Evolutionary conservation across 192 early-diverging fungal species (phyloP).

Genomic region (Nowakowskiella sp.): DNA sequence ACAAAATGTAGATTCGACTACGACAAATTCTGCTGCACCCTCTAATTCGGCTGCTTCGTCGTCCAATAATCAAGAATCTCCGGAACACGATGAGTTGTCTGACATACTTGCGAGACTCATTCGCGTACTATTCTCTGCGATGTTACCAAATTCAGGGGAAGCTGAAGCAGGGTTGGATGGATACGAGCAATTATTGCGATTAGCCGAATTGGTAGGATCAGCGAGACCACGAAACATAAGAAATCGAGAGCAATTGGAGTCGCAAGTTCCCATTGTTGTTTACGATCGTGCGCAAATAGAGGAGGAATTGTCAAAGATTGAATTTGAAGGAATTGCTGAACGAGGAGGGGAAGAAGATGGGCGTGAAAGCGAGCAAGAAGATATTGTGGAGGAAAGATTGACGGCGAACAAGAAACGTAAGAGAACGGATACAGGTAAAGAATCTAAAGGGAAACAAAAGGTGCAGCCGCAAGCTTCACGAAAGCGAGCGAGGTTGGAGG

Average conservation of each 20-base stretch:
- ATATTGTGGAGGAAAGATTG: neutral
- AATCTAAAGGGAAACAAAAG: conserved; percentile 1
- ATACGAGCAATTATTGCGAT: conserved; percentile 30
- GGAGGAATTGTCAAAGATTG: too few species aligned
- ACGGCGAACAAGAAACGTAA: neutral
- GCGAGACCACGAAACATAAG: conserved; percentile 36
- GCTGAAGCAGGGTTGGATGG: conserved; percentile 15
- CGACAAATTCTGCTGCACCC: too few species aligned
- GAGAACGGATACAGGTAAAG: conserved; percentile 2
- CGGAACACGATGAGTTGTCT: too few species aligned
- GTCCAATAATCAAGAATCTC: too few species aligned
- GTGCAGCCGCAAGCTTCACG: too few species aligned
- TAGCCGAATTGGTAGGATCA: conserved; percentile 40
- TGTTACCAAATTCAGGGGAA: too few species aligned
- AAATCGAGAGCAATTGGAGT: conserved; percentile 21
- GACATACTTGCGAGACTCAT: too few species aligned
- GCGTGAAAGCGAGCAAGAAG: neutral
- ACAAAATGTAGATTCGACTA: too few species aligned
- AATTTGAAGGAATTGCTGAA: neutral
- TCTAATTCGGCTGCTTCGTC: too few species aligned
- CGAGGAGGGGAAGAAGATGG: neutral
- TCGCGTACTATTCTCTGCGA: too few species aligned
- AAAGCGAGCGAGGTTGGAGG: neutral
- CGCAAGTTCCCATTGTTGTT: conserved; percentile 24
- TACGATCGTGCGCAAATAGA: conserved; percentile 3